Evolutionary conservation across 495 filamentous ascomycete species (phyloP).

Genomic region (Baudoinia panamericana): DNA sequence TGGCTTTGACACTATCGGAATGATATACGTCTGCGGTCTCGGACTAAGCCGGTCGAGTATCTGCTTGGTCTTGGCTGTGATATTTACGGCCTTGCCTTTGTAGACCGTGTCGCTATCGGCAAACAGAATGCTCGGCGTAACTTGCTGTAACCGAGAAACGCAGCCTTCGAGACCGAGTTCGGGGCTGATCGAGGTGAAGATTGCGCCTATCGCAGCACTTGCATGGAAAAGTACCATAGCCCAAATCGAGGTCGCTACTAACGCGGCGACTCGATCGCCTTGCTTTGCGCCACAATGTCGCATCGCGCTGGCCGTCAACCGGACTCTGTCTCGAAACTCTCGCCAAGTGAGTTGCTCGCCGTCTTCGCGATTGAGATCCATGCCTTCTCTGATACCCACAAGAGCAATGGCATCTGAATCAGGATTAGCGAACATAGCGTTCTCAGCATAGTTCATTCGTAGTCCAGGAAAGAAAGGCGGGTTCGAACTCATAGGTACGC

Average conservation of each 20-base stretch:
- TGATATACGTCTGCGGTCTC: conserved; percentile 46
- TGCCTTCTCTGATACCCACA: conserved; percentile 58
- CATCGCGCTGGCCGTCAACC: conserved; percentile 46
- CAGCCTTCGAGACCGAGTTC: conserved; percentile 48
- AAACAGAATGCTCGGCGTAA: conserved; percentile 59
- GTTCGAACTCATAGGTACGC: conserved; percentile 50
- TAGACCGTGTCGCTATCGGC: conserved; percentile 68
- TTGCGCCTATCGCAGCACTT: conserved; percentile 48
- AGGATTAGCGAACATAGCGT: conserved; percentile 41
- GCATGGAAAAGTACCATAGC: conserved; percentile 55
- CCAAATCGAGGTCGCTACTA: conserved; percentile 61
- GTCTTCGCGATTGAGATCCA: conserved; percentile 30
- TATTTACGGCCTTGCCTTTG: conserved; percentile 59
- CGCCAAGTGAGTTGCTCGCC: conserved; percentile 49
- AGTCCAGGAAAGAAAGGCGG: conserved; percentile 56
- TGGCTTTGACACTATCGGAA: conserved; percentile 49
- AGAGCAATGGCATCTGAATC: conserved; percentile 44
- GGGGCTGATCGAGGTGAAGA: conserved; percentile 61
- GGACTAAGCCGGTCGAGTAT: conserved; percentile 46
- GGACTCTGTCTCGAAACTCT: conserved; percentile 45
- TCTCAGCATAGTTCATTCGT: conserved; percentile 54
- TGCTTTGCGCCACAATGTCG: conserved; percentile 45
- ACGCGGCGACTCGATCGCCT: conserved; percentile 60
- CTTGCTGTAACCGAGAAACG: conserved; percentile 56
- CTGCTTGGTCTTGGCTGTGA: conserved; percentile 54